A percentile compares a stretch with the other conserved stretches of the same genome.
Evolutionary conservation across 768 basidiomycete species (phyloP).

Genomic region (Jaapia argillacea): DNA sequence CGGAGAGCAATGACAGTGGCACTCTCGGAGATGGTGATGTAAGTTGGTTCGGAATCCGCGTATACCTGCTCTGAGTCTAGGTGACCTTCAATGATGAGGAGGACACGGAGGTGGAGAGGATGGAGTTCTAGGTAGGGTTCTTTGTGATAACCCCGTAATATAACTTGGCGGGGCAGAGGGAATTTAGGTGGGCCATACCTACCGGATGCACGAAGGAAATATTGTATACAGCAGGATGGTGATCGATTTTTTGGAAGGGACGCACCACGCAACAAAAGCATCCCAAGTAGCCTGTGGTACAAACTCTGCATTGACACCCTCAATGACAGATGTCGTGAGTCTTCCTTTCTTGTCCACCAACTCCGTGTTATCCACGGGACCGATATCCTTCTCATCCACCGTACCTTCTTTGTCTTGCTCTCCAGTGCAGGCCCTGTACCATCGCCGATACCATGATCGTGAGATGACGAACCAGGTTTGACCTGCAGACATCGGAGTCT

Average conservation of each 20-base stretch:
- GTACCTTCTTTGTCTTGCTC: constrained; percentile 57
- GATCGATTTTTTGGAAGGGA: constrained; percentile 5
- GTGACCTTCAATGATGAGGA: constrained; percentile 31
- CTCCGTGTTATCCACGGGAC: constrained; percentile 65
- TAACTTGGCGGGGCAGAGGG: constrained; percentile 57
- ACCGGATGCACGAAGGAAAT: not conserved
- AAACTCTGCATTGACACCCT: constrained; percentile 66
- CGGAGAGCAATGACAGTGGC: too few species aligned
- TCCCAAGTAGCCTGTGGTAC: constrained; percentile 69
- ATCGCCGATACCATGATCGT: constrained; percentile 63
- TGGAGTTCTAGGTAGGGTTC: constrained; percentile 57
- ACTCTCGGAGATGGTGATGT: too few species aligned
- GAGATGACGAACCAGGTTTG: constrained; percentile 77
- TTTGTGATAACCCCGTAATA: constrained; percentile 43
- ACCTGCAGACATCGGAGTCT: constrained; percentile 45
- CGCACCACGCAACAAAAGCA: constrained; percentile 59
- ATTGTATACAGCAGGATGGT: not conserved
- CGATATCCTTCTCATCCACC: constrained; percentile 51
- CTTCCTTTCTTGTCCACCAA: constrained; percentile 47
- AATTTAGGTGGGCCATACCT: constrained; percentile 65
- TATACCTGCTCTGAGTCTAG: too few species aligned
- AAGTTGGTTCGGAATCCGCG: too few species aligned
- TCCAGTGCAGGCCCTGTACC: constrained; percentile 64
- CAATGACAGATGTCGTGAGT: constrained; percentile 35
- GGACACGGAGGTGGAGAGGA: constrained; percentile 54